Percentiles rank a stretch among this genome's conserved stretches.
Evolutionary conservation across 2,329 filamentous ascomycete genomes (phyloP).

Genomic region (Coleophoma crateriformis): DNA sequence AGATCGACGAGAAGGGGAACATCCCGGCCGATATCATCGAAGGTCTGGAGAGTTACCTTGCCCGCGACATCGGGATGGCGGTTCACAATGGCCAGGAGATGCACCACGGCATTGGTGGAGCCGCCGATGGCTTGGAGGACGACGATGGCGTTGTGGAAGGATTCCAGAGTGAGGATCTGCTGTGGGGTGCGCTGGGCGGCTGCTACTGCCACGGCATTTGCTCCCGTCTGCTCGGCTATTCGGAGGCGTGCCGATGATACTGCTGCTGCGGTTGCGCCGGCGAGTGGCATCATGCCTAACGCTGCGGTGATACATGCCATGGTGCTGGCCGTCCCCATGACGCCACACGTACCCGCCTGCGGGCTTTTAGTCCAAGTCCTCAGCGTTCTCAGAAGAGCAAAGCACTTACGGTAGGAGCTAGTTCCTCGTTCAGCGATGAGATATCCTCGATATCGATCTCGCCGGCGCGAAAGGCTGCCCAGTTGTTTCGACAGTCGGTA

Average conservation of each 20-base stretch:
- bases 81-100: constrained; percentile 39
- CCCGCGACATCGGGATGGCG: constrained; percentile 41
- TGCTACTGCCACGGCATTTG: constrained; percentile 38
- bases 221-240: constrained; percentile 48
- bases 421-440: constrained; percentile 62
- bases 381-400: not conserved
- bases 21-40: constrained; percentile 40
- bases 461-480: constrained; percentile 63
- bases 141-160: constrained; percentile 40
- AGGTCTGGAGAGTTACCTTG: constrained; percentile 36
- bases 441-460: constrained; percentile 69
- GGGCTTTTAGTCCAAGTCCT: not conserved
- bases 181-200: constrained; percentile 34
- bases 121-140: constrained; percentile 38
- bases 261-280: constrained; percentile 45
- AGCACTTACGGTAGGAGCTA: constrained; percentile 58
- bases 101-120: constrained; percentile 36
- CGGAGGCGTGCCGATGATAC: constrained; percentile 40
- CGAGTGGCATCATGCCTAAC: constrained; percentile 45
- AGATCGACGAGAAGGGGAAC: constrained; percentile 43
- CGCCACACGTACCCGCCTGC: constrained; percentile 43
- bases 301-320: constrained; percentile 49
- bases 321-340: constrained; percentile 52
- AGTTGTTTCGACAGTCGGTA: constrained; percentile 70
- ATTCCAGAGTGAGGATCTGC: constrained; percentile 36